Conservation (phyloP, 768 basidiomycete species). For the Termitomyces titanicus region DNA sequence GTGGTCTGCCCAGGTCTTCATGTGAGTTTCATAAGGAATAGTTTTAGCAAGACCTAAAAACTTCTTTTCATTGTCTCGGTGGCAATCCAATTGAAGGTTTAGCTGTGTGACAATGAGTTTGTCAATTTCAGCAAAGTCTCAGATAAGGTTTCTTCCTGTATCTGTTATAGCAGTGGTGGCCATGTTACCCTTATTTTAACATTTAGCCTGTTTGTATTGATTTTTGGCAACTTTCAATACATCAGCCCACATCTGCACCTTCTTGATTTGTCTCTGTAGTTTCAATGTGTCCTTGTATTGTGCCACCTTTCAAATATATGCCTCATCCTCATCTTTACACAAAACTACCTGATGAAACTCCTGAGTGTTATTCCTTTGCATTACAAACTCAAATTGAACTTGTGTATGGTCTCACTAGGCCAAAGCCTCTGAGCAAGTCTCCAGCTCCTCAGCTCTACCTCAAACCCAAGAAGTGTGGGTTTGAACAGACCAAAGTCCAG, state of each 20-base stretch:
- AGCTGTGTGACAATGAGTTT: too few relatives aligned
- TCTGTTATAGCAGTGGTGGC: too few relatives aligned
- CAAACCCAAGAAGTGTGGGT: too few relatives aligned
- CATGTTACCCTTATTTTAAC: not conserved
- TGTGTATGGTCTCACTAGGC: not conserved
- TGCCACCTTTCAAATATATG: not conserved
- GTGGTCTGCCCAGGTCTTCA: not conserved
- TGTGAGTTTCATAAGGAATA: not conserved
- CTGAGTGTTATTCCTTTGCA: not conserved
- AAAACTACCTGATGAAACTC: not conserved
- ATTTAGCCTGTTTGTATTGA: not conserved
- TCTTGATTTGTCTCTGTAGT: not conserved
- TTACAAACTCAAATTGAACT: not conserved
- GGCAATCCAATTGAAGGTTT: too few relatives aligned
- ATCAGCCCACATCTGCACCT: not conserved
- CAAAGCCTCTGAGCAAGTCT: not conserved
- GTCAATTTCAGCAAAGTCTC: too few relatives aligned
- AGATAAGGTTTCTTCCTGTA: too few relatives aligned
- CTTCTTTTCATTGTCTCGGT: too few relatives aligned
- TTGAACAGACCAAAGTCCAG: too few relatives aligned
- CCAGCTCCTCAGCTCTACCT: too few relatives aligned
- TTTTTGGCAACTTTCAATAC: not conserved
- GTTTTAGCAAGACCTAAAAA: not conserved
- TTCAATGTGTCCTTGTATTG: not conserved
- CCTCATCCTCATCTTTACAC: not conserved